Base-by-base conservation (phyloP, 495 filamentous ascomycete genomes). In the Penicillium atrosanguineum region DNA sequence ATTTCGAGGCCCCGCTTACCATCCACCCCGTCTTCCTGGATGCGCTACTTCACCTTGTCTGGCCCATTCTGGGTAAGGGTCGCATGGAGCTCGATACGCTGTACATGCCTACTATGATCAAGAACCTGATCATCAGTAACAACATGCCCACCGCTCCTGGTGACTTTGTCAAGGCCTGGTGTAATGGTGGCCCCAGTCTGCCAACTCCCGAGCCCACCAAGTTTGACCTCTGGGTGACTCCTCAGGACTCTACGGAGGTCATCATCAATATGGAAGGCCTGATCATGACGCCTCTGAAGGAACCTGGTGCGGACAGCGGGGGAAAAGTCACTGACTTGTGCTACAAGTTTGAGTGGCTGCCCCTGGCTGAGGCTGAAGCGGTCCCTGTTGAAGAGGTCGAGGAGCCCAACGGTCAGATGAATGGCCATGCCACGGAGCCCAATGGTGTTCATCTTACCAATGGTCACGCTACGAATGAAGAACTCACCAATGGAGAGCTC, bases 91-190 rank as follows among this genome's bases (percentile, higher is more conserved):
- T 74, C n/a, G 64, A 70, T 3, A 65, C 64, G 0, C 58, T 77
- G 21, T 77, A 76, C 59, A 73, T 77, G 68, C 74, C 74, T 0
- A 71, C 70, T 6, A 61, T 68, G 44, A 64, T 77, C 34, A 71
- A 71, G 38, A 57, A 57, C 16, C 34, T 72, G 20, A 60, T 40
- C 11, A 60, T 74, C 39, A 59, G 57, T 20, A 45, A 44, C 29
- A 53, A 56, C 6, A 60, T 68, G 4, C 52, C 65, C 7, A 65
- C 60, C 4, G 44, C 16, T 1, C 46, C 62, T 42, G 71, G 71
- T 14, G 59, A 65, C 37, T 59, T 49, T 44, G 46, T 70, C 15
- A 68, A 60, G 41, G 65, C 61, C 7, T 73, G 61, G 53, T 71
- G 70, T 23, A 70, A 50, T 51, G 54, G 68, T 21, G 64, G 52